These are phyloP conservation scores for Dioszegia aurantiaca DNA, from an alignment of 768 basidiomycete genomes.

Conservation along the genomic window DNA sequence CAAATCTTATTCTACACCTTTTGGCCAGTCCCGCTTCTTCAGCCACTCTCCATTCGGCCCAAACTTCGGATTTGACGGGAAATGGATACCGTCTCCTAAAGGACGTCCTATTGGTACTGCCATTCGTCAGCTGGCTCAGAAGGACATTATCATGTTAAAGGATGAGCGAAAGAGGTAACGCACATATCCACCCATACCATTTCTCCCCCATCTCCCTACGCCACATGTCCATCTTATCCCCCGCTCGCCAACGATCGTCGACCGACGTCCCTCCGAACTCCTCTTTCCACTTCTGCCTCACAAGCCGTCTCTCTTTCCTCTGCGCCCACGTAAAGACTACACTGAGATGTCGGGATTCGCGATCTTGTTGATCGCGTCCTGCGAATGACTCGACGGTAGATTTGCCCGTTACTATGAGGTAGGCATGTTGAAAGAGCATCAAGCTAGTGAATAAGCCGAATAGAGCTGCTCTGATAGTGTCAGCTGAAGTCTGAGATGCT, in stretches of 20 bases:
- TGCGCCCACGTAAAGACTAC: conserved; percentile 61
- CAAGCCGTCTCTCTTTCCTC: conserved; percentile 32
- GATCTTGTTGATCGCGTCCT: conserved; percentile 62
- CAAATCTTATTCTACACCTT: conserved; percentile 12
- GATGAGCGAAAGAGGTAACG: conserved; percentile 36
- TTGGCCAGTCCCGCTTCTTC: conserved; percentile 48
- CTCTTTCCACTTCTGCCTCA: conserved; percentile 61
- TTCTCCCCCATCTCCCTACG: conserved; percentile 73
- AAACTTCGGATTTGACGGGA: conserved; percentile 45
- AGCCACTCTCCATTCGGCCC: conserved; percentile 51
- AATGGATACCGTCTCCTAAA: conserved; percentile 48
- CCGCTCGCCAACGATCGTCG: conserved; percentile 86
- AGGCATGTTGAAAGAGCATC: conserved; percentile 62
- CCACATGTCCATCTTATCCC: conserved; percentile 66
- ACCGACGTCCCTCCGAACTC: conserved; percentile 75
- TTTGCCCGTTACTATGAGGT: conserved; percentile 63
- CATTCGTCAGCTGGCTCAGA: conserved; percentile 5
- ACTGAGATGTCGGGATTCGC: conserved; percentile 60
- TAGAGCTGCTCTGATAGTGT: conserved; percentile 62
- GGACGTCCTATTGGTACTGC: conserved; percentile 47
- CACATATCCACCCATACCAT: conserved; percentile 73
- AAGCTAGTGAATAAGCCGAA: conserved; percentile 69
- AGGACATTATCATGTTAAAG: conserved; percentile 4
- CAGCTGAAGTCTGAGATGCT: neutral
- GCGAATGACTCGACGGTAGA: conserved; percentile 78